phyloP scores from a whole-genome alignment of 495 filamentous ascomycete species.

The Paragyromitra xinjiangensis region DNA sequence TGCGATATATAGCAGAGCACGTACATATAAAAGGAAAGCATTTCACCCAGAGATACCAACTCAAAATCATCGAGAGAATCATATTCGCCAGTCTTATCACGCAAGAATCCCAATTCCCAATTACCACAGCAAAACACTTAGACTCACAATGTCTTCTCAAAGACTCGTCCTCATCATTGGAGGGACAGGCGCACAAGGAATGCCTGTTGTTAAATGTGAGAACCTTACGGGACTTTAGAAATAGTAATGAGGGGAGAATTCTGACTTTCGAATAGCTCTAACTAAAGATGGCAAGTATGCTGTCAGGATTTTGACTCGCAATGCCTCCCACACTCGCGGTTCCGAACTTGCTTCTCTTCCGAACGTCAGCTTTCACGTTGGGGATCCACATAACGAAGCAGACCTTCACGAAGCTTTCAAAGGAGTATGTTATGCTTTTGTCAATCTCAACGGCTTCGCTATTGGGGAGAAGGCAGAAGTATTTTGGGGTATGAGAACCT shows the following conservation, averaged over 20 bases:
- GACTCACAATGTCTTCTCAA: constrained; percentile 50
- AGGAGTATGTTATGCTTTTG: constrained; percentile 63
- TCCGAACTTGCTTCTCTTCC: constrained; percentile 58
- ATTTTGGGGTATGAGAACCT: constrained; percentile 66
- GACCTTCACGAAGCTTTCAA: constrained; percentile 61
- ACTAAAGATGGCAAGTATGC: constrained; percentile 60
- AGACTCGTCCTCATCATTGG: constrained; percentile 62
- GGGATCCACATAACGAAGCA: constrained; percentile 62
- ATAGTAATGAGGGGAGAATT: background rate
- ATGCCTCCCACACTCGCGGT: constrained; percentile 59
- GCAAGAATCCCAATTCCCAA: background rate
- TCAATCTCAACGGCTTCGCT: constrained; percentile 67
- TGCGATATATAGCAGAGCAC: background rate
- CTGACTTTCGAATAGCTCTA: constrained; percentile 56
- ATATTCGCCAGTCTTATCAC: background rate
- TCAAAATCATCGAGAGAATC: background rate
- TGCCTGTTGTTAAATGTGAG: constrained; percentile 61
- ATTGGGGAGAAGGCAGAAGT: constrained; percentile 66
- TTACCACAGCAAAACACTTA: background rate
- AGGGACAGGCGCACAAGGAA: constrained; percentile 67
- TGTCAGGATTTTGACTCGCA: constrained; percentile 64
- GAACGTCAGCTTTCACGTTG: constrained; percentile 62
- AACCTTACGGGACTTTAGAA: no score
- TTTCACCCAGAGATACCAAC: background rate
- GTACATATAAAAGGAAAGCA: constrained; percentile 13